These are phyloP conservation scores for Daldinia vernicosa DNA, from an alignment of 495 filamentous ascomycete genomes.

Conservation along the genomic window DNA sequence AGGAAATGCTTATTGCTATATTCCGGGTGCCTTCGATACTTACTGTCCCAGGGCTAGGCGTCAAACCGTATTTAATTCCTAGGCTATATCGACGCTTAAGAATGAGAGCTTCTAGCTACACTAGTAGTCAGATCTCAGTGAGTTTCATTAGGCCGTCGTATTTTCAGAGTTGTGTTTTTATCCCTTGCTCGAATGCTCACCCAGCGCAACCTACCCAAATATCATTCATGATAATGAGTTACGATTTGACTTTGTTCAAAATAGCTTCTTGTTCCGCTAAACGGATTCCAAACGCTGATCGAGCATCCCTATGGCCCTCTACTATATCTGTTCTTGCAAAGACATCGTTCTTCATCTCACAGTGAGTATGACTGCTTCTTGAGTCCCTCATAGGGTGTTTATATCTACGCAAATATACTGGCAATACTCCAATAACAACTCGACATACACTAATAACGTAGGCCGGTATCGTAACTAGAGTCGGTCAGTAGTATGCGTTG, in stretches of 20 bases:
- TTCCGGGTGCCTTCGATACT: too few species aligned
- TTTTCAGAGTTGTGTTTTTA: background rate
- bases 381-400: background rate
- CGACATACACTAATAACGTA: background rate
- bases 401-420: background rate
- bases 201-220: background rate
- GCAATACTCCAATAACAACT: background rate
- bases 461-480: background rate
- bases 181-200: background rate
- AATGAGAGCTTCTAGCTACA: background rate
- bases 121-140: too few species aligned
- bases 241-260: background rate
- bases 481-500: background rate
- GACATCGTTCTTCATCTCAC: background rate
- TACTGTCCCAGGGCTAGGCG: background rate
- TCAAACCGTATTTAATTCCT: background rate
- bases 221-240: background rate
- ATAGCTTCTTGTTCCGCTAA: background rate
- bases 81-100: background rate
- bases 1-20: too few species aligned
- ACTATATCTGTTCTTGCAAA: background rate
- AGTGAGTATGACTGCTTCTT: too few species aligned
- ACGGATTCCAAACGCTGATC: background rate
- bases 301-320: background rate
- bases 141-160: background rate